Evolutionary conservation across 352 stramenopile genomes (phyloP).

Genomic region (Phytopythium delawarense): DNA sequence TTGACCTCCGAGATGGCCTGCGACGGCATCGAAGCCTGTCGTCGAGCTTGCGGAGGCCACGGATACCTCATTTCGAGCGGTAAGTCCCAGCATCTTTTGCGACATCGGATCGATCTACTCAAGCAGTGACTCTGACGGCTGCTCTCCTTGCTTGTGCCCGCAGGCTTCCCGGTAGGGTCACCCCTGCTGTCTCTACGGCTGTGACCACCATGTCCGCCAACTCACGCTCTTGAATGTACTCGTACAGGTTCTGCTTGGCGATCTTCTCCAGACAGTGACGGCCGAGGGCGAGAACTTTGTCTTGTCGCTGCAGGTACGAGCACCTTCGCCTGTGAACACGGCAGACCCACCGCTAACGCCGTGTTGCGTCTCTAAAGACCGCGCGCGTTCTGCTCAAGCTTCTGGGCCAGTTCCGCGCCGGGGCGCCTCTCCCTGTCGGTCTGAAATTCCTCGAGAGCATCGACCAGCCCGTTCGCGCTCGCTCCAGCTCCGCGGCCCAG

Average conservation of each 20-base stretch:
- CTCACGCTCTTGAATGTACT: neutral
- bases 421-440: conserved; percentile 19
- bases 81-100: conserved; percentile 1
- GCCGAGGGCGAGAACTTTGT: conserved; percentile 97
- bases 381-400: conserved; percentile 44
- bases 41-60: conserved; percentile 89
- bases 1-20: conserved; percentile 46
- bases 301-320: conserved; percentile 87
- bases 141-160: neutral
- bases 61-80: conserved; percentile 90
- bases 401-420: conserved; percentile 29
- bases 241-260: conserved; percentile 64
- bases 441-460: conserved; percentile 47
- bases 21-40: conserved; percentile 43
- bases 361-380: conserved; percentile 15
- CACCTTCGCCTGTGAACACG: conserved; percentile 5
- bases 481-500: conserved; percentile 17
- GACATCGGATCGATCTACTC: neutral
- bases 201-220: neutral
- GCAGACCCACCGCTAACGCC: neutral
- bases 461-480: conserved; percentile 24
- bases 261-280: conserved; percentile 94
- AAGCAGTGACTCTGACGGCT: neutral
- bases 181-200: neutral
- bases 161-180: conserved; percentile 14